Base-by-base conservation (phyloP, 2,329 filamentous ascomycete species). In the Setomelanomma holmii region DNA sequence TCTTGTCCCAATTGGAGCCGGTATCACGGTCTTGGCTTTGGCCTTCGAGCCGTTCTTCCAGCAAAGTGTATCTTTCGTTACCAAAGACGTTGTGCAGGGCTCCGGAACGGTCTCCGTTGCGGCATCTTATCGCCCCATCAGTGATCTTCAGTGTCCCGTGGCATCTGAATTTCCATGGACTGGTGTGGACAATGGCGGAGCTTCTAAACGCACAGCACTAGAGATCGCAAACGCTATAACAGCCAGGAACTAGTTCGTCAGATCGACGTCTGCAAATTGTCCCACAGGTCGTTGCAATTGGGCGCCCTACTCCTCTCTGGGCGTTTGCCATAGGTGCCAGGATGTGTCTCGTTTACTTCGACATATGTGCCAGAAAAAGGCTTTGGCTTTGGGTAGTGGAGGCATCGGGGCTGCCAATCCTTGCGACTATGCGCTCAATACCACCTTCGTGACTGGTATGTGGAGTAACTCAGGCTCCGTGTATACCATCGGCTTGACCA, bases 31-130 rank as follows among this genome's bases (percentile, higher is more conserved):
- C 12, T 43, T 60, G 3, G 49, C 50, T 6, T 35, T 66, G 4
- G 59, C 56, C 4, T 61, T 64, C 23, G 60, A 64, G 27, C 51
- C 58, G 0, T 59, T 62, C 45, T 61, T 66, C 41, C 59, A 64
- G 16, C 56, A 64, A 34, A 58, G 62, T 19, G 45, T 61, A 1
- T 27, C 48, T 1, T 64, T 52, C 42, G 53, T 58, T 2, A 20
- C 47, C 2, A 39, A 44, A 34, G 20, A 35, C 8, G 16, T 45
- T 10, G n/a, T 23, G 10, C 35, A 12, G 2, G 33, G 12, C 8
- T 22, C 33, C 33, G 19, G 30, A 11, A 23, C 42, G 16, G 4
- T 45, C 12, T 23, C 30, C 19, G 23, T 45, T 14, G 42, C 42
- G 5, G 36, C 20, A n/a, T 45, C 42, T 12, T 45, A 23, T 12